Conservation (phyloP, 345 rosid genomes). For the Gossypium ekmanianum region DNA sequence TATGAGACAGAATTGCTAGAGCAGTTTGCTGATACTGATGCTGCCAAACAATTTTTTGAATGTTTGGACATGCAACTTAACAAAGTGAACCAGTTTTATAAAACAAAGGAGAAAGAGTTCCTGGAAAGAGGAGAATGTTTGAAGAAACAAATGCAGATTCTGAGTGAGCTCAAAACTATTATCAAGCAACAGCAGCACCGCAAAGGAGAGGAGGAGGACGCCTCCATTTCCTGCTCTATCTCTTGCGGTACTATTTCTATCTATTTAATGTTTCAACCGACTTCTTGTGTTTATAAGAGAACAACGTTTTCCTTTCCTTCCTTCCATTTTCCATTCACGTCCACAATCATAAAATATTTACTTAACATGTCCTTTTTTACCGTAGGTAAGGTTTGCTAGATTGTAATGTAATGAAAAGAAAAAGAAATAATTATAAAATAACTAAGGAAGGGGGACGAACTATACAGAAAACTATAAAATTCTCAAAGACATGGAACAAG, state of each 20-base stretch:
- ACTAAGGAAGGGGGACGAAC: no score
- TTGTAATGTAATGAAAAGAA: not conserved
- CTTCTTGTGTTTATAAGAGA: no score
- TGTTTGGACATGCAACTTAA: constrained; percentile 86
- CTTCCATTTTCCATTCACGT: no score
- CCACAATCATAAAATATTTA: no score
- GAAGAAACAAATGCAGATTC: constrained; percentile 88
- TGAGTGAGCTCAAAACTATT: constrained; percentile 61
- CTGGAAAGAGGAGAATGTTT: constrained; percentile 78
- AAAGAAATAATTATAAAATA: not conserved
- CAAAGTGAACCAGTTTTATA: constrained; percentile 88
- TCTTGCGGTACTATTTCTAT: constrained; percentile 51
- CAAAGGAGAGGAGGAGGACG: constrained; percentile 67
- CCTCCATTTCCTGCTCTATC: constrained; percentile 70
- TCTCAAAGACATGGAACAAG: no score
- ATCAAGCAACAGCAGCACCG: constrained; percentile 40
- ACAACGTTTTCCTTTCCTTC: no score
- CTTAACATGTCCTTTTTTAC: not conserved
- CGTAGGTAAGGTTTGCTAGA: not conserved
- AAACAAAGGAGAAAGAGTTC: constrained; percentile 80
- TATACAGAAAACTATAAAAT: no score
- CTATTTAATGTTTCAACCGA: no score
- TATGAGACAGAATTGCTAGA: constrained; percentile 87
- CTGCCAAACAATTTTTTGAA: constrained; percentile 67
- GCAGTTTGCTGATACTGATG: constrained; percentile 71